Base-by-base conservation (phyloP, 169 alveolate species). In the Plasmodium malariae region DNA sequence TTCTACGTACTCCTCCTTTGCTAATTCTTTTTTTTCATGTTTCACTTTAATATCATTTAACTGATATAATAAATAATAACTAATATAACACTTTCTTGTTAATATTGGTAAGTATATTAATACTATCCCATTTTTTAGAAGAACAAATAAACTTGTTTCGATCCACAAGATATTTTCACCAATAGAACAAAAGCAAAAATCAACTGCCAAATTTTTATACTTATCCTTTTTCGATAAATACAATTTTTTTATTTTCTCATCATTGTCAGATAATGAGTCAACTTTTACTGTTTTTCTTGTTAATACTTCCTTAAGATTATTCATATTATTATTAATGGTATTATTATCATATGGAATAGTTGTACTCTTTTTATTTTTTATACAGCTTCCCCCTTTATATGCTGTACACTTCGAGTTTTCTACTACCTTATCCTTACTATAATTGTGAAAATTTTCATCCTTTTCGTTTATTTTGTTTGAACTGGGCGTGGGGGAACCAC, bases 191-290 rank as follows among this genome's bases (percentile, higher is more conserved):
- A 83, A 83, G 17, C 86, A 83, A 60, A 67, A 83, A 34, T 83
- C 91, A 7, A 83, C 91, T 24, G 45, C 91, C 24, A 83, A 28
- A 68, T 83, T 83, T 51, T 83, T 67, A 71, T 83, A 69, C 34
- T 68, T 65, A 28, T 67, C n/a, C 45, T 68, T 83, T 30, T 83
- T 69, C 17, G 30, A 26, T 54, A 67, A 21, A 26, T 49, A 30
- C 30, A 37, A 34, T 30, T 54, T 69, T 67, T 51, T 74, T 14
- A 54, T 49, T 28, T 59, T 67, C 14, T 36, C 14, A 12, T 7
- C 30, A 40, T 51, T 14, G n/a, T n/a, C n/a, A n/a, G n/a, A n/a
- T n/a, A n/a, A n/a, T n/a, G n/a, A n/a, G n/a, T 30, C 40, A 7
- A n/a, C 24, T 68, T 28, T 43, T 26, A 34, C 4, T 19, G 43